These are phyloP conservation scores for Graphiopsis chlorocephala DNA, from an alignment of 2,329 filamentous ascomycete species.

Conservation along the genomic window DNA sequence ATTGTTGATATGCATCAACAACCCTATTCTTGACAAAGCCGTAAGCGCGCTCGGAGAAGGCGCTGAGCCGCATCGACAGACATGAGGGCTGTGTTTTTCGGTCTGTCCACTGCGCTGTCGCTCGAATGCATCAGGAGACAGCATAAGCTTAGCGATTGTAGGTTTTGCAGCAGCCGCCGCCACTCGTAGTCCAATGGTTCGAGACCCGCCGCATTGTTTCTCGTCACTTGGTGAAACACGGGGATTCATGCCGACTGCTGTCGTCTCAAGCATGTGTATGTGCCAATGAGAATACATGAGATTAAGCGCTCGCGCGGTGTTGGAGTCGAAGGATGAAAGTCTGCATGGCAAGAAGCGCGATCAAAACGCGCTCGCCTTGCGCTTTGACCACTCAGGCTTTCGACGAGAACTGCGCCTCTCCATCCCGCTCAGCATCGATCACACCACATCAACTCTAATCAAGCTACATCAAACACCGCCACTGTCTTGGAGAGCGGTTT, in stretches of 20 bases:
- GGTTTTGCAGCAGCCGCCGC: constrained; percentile 5
- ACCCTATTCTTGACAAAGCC: background rate
- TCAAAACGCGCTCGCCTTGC: background rate
- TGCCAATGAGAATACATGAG: background rate
- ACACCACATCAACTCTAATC: background rate
- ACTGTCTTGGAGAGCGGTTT: background rate
- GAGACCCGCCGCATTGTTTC: background rate
- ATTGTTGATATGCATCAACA: background rate
- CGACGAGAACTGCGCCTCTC: background rate
- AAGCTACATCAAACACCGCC: background rate
- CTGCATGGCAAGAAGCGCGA: background rate
- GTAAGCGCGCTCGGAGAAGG: background rate
- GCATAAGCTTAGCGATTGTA: background rate
- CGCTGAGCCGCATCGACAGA: background rate
- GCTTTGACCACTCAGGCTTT: background rate
- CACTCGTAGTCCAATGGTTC: background rate
- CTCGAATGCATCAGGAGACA: background rate
- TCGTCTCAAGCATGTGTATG: background rate
- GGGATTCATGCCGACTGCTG: background rate
- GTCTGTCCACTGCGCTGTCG: background rate
- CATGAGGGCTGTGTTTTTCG: background rate
- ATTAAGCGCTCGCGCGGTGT: constrained; percentile 7
- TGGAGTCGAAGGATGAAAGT: background rate
- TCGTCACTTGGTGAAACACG: background rate
- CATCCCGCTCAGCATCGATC: background rate